Base-by-base conservation (phyloP, 2,329 filamentous ascomycete genomes). In the Diaporthe ilicicola region DNA sequence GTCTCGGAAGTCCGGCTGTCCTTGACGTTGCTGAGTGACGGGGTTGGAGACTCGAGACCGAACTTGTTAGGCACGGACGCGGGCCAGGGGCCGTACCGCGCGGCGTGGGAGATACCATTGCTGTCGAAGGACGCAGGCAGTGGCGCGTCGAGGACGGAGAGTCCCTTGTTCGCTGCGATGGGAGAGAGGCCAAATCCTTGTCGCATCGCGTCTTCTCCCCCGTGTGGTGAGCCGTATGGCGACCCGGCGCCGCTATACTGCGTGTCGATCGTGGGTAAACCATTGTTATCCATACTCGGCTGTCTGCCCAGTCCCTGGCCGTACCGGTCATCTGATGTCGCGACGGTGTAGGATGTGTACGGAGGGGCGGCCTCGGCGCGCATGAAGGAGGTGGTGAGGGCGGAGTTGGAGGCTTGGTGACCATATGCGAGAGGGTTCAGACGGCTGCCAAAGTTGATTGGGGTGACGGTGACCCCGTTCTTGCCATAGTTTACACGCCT, bases 71-170 rank as follows among this genome's bases (percentile, higher is more conserved):
- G 96, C 13, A 98, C 93, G 0, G 95, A 98, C 0, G 95, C 94
- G 9, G 95, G 95, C 81, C 97, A 94, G 0, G 95, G 94, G 0
- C 93, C 96, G 79, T 95, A 94, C 72, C 94, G 90, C 22, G 95
- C 95, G 73, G 94, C 94, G 79, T 95, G 93, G 13, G 95, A 98
- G 67, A 98, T 93, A 62, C 95, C 95, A 78, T 98, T 96, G 76
- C 94, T 97, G 81, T 98, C 96, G 80, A 98, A 98, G 0, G 95
- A 98, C 10, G 95, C 94, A 1, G 96, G 96, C 10, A 98, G 88
- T 19, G 94, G 94, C 2, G 94, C 96, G 82, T 98, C 95, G 73
- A 98, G 88, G 17, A 97, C 93, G n/a, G 93, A 96, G n/a, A 97
- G 81, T 3, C 88, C 89, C 75, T 90, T 91, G 67, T 90, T 89